These are phyloP conservation scores for Mortierella sp. DNA, from an alignment of 371 early-diverging fungal species.

Conservation along the genomic window DNA sequence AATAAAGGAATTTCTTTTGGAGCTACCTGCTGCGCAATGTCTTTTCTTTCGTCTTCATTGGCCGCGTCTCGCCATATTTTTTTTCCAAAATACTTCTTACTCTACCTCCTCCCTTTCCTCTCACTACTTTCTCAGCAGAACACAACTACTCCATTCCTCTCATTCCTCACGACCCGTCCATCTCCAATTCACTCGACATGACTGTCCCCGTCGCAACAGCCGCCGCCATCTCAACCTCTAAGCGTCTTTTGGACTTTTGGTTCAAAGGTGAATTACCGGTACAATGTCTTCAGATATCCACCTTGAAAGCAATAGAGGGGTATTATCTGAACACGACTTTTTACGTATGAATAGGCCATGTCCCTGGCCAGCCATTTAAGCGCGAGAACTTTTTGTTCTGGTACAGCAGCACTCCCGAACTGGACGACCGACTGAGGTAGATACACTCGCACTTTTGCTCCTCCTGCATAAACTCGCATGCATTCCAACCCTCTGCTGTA, in stretches of 20 bases:
- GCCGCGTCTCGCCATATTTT: too few relatives aligned
- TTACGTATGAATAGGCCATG: conserved; percentile 28
- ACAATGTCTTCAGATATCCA: too few relatives aligned
- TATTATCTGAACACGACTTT: too few relatives aligned
- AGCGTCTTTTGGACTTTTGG: conserved; percentile 51
- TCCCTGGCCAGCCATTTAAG: conserved; percentile 46
- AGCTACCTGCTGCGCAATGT: too few relatives aligned
- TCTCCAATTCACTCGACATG: background rate
- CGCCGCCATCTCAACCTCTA: conserved; percentile 29
- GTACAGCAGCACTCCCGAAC: conserved; percentile 38
- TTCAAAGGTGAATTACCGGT: conserved; percentile 41
- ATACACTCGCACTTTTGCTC: background rate
- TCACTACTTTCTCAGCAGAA: background rate
- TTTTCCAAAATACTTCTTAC: too few relatives aligned
- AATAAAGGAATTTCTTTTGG: too few relatives aligned
- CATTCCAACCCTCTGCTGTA: background rate
- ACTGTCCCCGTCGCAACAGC: conserved; percentile 12
- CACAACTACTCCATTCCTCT: background rate
- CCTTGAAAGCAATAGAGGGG: too few relatives aligned
- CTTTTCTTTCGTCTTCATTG: too few relatives aligned
- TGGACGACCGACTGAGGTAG: conserved; percentile 51
- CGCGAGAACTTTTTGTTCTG: conserved; percentile 26
- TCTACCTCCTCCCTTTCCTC: background rate
- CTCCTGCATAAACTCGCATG: conserved; percentile 5
- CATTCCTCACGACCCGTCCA: background rate